A percentile compares a stretch with the other conserved stretches of the same genome.
These are phyloP conservation scores for Yamadazyma triangularis DNA, from an alignment of 1,139 yeast species.

Conservation along the genomic window DNA sequence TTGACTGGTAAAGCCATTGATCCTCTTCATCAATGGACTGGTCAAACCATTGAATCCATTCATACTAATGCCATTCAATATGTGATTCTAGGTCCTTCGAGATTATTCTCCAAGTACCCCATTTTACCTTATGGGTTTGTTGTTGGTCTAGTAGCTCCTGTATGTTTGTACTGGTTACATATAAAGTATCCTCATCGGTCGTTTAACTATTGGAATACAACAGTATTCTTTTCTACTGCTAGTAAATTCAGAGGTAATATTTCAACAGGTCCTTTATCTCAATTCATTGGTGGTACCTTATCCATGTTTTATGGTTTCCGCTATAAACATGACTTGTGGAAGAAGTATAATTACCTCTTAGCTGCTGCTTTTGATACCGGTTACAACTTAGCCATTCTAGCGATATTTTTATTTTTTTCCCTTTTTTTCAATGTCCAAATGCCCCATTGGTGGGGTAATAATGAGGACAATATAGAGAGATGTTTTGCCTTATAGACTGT, in stretches of 20 bases:
- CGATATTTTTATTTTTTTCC: constrained; percentile 33
- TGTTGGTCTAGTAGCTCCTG: constrained; percentile 36
- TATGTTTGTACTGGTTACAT: constrained; percentile 27
- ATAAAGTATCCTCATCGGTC: constrained; percentile 15
- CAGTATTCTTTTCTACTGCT: constrained; percentile 47
- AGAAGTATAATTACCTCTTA: constrained; percentile 38
- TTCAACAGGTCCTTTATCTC: constrained; percentile 46
- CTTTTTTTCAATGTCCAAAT: constrained; percentile 23
- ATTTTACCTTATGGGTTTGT: constrained; percentile 42
- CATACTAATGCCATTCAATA: constrained; percentile 49
- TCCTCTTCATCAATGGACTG: constrained; percentile 52
- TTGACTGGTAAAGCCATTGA: constrained; percentile 35
- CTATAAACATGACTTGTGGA: constrained; percentile 34
- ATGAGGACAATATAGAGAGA: constrained; percentile 34
- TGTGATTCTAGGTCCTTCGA: constrained; percentile 44
- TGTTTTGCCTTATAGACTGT: constrained; percentile 25
- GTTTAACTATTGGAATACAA: constrained; percentile 42
- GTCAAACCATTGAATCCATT: constrained; percentile 35
- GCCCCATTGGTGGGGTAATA: constrained; percentile 51
- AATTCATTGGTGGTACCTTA: constrained; percentile 41
- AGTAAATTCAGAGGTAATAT: constrained; percentile 45
- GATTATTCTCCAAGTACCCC: constrained; percentile 37
- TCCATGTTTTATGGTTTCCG: constrained; percentile 43
- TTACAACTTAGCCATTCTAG: constrained; percentile 34
- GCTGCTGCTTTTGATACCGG: constrained; percentile 52